Conservation (phyloP, 2,329 filamentous ascomycete genomes). For the Lizonia empirigonia region DNA sequence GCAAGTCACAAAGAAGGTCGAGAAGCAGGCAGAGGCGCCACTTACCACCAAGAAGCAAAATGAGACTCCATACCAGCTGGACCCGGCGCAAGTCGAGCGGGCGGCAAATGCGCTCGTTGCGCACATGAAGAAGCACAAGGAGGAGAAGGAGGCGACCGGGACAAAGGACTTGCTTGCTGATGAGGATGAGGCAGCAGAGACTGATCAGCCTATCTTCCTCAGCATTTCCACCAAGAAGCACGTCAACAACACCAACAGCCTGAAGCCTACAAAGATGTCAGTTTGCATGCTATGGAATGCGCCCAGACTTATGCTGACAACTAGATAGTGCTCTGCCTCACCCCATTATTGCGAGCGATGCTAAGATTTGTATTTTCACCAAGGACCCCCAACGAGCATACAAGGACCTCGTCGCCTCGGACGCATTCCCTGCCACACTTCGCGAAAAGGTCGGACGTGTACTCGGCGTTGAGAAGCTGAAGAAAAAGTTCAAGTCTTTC, state of each 20-base stretch:
- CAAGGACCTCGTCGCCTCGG: conserved; percentile 82
- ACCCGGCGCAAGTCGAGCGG: conserved; percentile 59
- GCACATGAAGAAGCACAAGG: conserved; percentile 60
- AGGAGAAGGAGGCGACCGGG: conserved; percentile 54
- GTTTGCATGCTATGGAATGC: conserved; percentile 14
- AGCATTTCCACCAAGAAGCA: conserved; percentile 69
- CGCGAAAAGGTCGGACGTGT: conserved; percentile 61
- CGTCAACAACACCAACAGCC: conserved; percentile 72
- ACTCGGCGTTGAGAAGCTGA: conserved; percentile 83
- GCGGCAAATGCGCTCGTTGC: conserved; percentile 64
- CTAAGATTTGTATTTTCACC: conserved; percentile 84
- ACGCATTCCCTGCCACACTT: conserved; percentile 60
- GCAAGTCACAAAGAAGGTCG: conserved; percentile 29
- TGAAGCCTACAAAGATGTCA: conserved; percentile 82
- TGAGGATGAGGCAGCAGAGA: conserved; percentile 52
- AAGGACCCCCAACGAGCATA: conserved; percentile 82
- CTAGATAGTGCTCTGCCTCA: conserved; percentile 67
- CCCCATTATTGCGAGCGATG: conserved; percentile 68
- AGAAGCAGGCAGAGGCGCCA: conserved; percentile 39
- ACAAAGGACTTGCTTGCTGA: conserved; percentile 61
- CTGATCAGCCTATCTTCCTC: conserved; percentile 64
- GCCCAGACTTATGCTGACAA: conserved; percentile 17
- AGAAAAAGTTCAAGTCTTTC: conserved; percentile 86
- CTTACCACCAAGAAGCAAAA: conserved; percentile 46
- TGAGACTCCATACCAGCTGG: conserved; percentile 51